These are phyloP conservation scores for Penicillium angulare DNA, from an alignment of 495 filamentous ascomycete species.

Conservation along the genomic window DNA sequence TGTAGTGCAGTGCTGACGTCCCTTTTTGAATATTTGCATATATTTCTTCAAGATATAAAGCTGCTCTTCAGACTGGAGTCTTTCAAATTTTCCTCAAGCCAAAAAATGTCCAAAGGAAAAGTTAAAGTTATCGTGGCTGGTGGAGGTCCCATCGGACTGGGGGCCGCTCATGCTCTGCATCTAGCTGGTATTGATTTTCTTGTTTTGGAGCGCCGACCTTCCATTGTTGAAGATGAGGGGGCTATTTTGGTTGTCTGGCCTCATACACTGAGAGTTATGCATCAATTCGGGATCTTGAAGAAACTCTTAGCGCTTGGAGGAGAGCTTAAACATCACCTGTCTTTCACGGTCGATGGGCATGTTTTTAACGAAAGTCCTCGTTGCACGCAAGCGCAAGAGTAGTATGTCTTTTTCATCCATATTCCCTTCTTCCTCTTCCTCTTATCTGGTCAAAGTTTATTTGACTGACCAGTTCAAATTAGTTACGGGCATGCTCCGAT, in stretches of 20 bases:
- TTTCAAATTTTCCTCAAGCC: no score
- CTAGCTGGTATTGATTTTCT: conserved; percentile 50
- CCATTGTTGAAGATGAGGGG: conserved; percentile 38
- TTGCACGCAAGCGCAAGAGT: conserved; percentile 11
- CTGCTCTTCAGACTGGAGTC: no score
- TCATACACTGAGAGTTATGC: conserved; percentile 41
- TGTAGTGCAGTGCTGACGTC: no score
- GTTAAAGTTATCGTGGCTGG: conserved; percentile 55
- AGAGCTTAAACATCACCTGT: conserved; percentile 17
- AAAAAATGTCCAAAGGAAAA: no score
- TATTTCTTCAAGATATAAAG: no score
- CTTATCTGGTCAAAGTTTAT: no score
- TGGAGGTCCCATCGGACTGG: conserved; percentile 49
- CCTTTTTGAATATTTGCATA: no score
- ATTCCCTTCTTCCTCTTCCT: no score
- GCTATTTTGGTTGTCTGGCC: conserved; percentile 35
- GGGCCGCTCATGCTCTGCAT: conserved; percentile 46
- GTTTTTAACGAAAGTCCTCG: conserved; percentile 12
- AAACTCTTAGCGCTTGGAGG: conserved; percentile 15
- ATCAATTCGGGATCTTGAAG: conserved; percentile 49
- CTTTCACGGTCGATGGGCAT: conserved; percentile 20
- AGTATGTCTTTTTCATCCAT: conserved; percentile 16
- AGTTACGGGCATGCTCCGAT: conserved; percentile 14
- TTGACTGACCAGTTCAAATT: background rate
- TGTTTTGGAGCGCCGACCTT: conserved; percentile 42